phyloP scores from a whole-genome alignment of 345 rosid genomes.

The Moringa oleifera region DNA sequence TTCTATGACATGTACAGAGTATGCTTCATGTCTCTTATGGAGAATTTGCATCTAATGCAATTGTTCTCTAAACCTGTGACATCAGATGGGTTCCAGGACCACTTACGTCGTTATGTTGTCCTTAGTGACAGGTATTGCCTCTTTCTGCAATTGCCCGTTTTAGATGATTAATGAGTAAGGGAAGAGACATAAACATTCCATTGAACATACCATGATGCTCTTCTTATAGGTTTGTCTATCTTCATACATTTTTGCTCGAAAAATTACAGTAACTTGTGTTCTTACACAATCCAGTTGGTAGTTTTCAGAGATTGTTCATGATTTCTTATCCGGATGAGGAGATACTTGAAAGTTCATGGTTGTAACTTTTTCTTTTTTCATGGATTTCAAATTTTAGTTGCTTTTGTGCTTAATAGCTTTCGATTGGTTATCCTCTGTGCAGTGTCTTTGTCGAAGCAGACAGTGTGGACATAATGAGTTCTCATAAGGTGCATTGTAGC shows the following conservation, averaged over 20 bases:
- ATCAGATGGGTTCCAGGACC: not conserved
- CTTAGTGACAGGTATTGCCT: not conserved
- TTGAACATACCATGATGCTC: not conserved
- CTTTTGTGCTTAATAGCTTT: slow-evolving; percentile 5
- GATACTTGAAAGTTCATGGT: slow-evolving; percentile 58
- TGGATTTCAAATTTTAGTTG: not conserved
- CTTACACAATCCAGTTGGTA: slow-evolving; percentile 59
- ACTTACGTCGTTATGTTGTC: not conserved
- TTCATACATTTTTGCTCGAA: not conserved
- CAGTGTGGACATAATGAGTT: not conserved
- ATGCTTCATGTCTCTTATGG: not conserved
- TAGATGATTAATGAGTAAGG: not conserved
- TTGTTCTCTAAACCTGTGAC: not conserved
- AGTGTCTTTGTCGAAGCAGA: not conserved
- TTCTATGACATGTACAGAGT: too few species aligned
- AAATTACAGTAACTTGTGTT: not conserved
- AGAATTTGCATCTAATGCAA: not conserved
- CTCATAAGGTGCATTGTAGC: too few species aligned
- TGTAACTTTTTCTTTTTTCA: not conserved
- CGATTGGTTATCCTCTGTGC: not conserved
- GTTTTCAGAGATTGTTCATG: slow-evolving; percentile 86
- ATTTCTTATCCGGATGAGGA: slow-evolving; percentile 94
- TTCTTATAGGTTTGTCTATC: not conserved
- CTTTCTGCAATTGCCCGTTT: not conserved
- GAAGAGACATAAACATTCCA: not conserved